Base-by-base conservation (phyloP, 2,329 filamentous ascomycete genomes). In the Mycocentrospora acerina region DNA sequence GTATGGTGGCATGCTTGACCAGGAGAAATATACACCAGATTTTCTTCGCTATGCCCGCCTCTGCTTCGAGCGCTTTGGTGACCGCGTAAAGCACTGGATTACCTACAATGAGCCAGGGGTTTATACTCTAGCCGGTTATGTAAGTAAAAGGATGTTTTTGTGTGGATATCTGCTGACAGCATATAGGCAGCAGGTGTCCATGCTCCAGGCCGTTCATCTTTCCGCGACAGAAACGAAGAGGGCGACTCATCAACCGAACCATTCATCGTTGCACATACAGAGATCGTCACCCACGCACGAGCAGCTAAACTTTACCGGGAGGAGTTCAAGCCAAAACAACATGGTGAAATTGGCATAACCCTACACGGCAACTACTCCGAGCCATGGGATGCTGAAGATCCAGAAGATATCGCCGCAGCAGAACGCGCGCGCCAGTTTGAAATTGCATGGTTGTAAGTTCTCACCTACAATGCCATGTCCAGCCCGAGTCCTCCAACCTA, bases 341-440 rank as follows among this genome's bases (percentile, higher is more conserved):
- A 64, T 11, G 70, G 68, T 11, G 60, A 42, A 1, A 64, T 72
- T 43, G 70, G 69, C 57, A 71, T 71, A 26, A 71, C 67, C 1
- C 59, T 72, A 1, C 64, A 71, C 40, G 69, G 69, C 3, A 71
- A 72, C 38, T 71, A 68, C 60, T 68, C 66, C 2, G 66, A 70
- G 40, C 70, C 69, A 0, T 71, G 47, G 47, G 44, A 51, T 25
- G 41, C 31, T 12, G 33, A 44, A 15, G 41, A 51, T 19, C 39
- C 44, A 2, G 13, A 26, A 2, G 47, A 51, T 22, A 19, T 47
- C 7, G 38, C 22, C 7, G 47, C 47, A 17, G 67, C 69, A 6
- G 55, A 71, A 40, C 57, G 68, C n/a, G 64, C 65, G 1, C 60
- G 61, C 15, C 67, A 72, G 35, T 72, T 72, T 18, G 67, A 71